Evolutionary conservation across 805 yeast species (phyloP).

Genomic region (Candida oleophila): DNA sequence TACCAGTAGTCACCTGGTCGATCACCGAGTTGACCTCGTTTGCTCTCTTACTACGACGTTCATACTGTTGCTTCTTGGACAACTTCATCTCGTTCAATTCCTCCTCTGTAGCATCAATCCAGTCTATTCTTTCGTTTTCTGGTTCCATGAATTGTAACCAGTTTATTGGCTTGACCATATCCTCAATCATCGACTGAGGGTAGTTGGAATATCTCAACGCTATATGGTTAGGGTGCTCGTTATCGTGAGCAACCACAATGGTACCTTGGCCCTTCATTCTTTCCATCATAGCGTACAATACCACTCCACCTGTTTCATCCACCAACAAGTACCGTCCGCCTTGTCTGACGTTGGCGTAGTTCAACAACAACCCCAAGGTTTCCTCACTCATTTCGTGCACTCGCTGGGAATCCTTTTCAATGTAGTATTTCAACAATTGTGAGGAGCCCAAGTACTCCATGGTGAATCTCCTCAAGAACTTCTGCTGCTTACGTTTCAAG

Average conservation of each 20-base stretch:
- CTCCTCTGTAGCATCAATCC: conserved; percentile 48
- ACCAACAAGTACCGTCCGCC: conserved; percentile 86
- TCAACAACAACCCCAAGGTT: conserved; percentile 72
- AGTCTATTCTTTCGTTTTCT: conserved; percentile 50
- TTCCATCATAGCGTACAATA: conserved; percentile 82
- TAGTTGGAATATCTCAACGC: conserved; percentile 67
- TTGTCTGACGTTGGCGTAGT: conserved; percentile 78
- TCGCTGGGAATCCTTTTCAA: conserved; percentile 71
- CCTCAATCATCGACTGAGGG: conserved; percentile 48
- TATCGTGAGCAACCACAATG: conserved; percentile 79
- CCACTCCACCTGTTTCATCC: conserved; percentile 94
- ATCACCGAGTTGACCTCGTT: conserved; percentile 49
- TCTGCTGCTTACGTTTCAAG: conserved; percentile 85
- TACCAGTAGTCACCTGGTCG: conserved; percentile 46
- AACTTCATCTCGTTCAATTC: conserved; percentile 57
- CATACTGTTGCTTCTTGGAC: conserved; percentile 62
- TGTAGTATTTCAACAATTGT: conserved; percentile 67
- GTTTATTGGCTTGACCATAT: conserved; percentile 67
- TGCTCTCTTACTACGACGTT: conserved; percentile 61
- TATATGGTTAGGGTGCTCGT: conserved; percentile 85
- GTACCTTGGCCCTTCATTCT: conserved; percentile 79
- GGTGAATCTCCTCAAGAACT: conserved; percentile 82
- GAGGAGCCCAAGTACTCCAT: conserved; percentile 74
- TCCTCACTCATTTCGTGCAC: conserved; percentile 85
- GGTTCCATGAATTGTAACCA: conserved; percentile 84